These are phyloP conservation scores for Saccharomycopsis malanga DNA, from an alignment of 805 yeast species.

Conservation along the genomic window DNA sequence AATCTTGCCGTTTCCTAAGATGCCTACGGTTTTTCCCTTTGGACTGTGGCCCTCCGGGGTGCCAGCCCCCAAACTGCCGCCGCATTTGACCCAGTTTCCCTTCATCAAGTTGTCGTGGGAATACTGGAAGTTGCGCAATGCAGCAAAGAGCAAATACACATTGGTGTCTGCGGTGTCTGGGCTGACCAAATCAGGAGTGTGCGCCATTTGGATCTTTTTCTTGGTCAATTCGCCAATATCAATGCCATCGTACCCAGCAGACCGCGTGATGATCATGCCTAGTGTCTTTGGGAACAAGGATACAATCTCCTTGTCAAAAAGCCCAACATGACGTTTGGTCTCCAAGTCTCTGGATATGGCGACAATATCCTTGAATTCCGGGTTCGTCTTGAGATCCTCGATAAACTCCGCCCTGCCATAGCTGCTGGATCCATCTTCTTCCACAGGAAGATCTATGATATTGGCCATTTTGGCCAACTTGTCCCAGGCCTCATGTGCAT, in stretches of 20 bases:
- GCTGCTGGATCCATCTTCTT: conserved; percentile 30
- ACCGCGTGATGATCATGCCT: conserved; percentile 50
- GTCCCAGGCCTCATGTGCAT: conserved; percentile 64
- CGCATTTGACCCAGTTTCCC: conserved; percentile 57
- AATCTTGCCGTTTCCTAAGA: conserved; percentile 85
- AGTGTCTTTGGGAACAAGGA: conserved; percentile 47
- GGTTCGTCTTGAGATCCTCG: conserved; percentile 31
- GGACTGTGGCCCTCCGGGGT: conserved; percentile 69
- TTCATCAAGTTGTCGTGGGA: conserved; percentile 47
- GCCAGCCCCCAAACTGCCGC: conserved; percentile 50
- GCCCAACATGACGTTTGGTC: conserved; percentile 48
- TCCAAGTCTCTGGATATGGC: conserved; percentile 47
- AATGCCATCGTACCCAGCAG: conserved; percentile 75
- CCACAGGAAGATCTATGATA: conserved; percentile 34
- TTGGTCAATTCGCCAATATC: conserved; percentile 47
- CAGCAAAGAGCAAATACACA: conserved; percentile 53
- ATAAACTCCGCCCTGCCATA: conserved; percentile 36
- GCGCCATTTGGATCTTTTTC: conserved; percentile 55
- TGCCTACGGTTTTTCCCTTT: conserved; percentile 67
- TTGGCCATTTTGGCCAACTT: conserved; percentile 40
- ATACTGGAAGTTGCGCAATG: conserved; percentile 58
- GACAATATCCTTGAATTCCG: conserved; percentile 25
- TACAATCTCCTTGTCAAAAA: conserved; percentile 57
- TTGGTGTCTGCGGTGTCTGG: conserved; percentile 69
- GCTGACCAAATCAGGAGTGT: conserved; percentile 60